Evolutionary conservation across 75 land plant species (phyloP), one percentile per base, ranked within the genome.

Genomic region (Pseudotsuga menziesii): DNA sequence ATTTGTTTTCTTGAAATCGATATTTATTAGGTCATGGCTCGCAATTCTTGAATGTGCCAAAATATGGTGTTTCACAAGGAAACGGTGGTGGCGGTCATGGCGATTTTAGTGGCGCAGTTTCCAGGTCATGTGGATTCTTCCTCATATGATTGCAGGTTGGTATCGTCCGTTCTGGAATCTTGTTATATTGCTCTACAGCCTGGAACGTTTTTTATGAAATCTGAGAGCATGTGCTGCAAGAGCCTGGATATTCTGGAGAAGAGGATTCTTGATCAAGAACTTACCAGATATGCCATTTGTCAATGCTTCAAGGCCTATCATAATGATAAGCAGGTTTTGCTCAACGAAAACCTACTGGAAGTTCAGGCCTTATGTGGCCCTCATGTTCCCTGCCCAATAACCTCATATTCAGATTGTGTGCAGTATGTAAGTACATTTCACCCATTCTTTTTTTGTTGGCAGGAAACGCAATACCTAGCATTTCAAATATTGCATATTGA

Each of bases 181-280:
- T 69, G 72, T 69, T 69, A 36, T 69, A 8, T 2, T 16, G 23
- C 72, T 9, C 23, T 69, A 20, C 72, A 41, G 25, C 5, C 72
- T 1, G 48, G 15, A 41, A 23, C 39, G 1, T 2, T 2, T 69
- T 69, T 69, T 41, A 69, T 69, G 72, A 69, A 22, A 69, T 41
- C 72, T 39, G 72, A 69, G n/a, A 69, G 72, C 15, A 19, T 69
- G 20, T 69, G 72, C 72, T 69, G 72, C 41, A 69, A 20, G 22
- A 69, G 52, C n/a, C 32, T 64, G 27, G 32, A 26, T 13, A 2
- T 19, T 64, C 19, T 64, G 41, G 41, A 64, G 16, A 29, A 29
- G 4, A 64, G 17, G 16, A 39, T 20, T 23, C 15, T 12, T 3
- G 64, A 61, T 8, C 15, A 26, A 1, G 3, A 16, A 32, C 12